These are phyloP conservation scores for Trichosporon faecale DNA, from an alignment of 1,284 basidiomycete species.

Conservation along the genomic window DNA sequence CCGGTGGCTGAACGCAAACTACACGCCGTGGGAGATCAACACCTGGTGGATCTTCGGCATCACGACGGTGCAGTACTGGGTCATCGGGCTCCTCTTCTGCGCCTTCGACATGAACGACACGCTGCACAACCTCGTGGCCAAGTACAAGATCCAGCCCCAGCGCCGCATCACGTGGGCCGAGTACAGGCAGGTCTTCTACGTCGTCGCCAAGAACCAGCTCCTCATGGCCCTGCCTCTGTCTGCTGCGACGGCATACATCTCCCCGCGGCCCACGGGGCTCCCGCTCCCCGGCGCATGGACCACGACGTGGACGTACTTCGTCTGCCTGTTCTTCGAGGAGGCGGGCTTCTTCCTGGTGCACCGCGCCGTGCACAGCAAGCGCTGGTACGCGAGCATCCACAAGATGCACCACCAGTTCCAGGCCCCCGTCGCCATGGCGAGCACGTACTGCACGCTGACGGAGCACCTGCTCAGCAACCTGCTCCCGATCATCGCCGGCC, in stretches of 20 bases:
- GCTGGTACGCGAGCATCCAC: conserved; percentile 20
- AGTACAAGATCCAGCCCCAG: conserved; percentile 26
- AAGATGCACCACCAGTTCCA: conserved; percentile 28
- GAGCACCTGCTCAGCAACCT: conserved; percentile 27
- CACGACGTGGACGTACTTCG: conserved; percentile 17
- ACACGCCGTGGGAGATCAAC: conserved; percentile 22
- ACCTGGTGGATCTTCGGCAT: conserved; percentile 14
- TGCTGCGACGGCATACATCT: not conserved
- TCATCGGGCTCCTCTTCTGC: conserved; percentile 18
- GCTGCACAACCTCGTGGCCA: conserved; percentile 16
- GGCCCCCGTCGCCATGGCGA: conserved; percentile 25
- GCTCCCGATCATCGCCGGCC: conserved; percentile 19
- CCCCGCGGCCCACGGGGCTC: conserved; percentile 5
- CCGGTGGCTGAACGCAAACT: conserved; percentile 20
- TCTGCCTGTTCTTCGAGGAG: conserved; percentile 25
- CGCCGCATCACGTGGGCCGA: conserved; percentile 20
- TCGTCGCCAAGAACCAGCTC: conserved; percentile 17
- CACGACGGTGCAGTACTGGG: conserved; percentile 20
- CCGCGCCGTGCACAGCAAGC: conserved; percentile 17
- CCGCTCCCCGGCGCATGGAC: conserved; percentile 17
- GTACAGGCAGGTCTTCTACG: conserved; percentile 17
- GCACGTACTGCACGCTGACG: conserved; percentile 24
- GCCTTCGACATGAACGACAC: conserved; percentile 21
- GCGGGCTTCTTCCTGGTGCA: conserved; percentile 24
- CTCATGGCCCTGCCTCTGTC: conserved; percentile 21